A percentile compares a stretch with the other conserved stretches of the same genome.
Evolutionary conservation across 768 basidiomycete species (phyloP).

Genomic region (Panellus pusillus): DNA sequence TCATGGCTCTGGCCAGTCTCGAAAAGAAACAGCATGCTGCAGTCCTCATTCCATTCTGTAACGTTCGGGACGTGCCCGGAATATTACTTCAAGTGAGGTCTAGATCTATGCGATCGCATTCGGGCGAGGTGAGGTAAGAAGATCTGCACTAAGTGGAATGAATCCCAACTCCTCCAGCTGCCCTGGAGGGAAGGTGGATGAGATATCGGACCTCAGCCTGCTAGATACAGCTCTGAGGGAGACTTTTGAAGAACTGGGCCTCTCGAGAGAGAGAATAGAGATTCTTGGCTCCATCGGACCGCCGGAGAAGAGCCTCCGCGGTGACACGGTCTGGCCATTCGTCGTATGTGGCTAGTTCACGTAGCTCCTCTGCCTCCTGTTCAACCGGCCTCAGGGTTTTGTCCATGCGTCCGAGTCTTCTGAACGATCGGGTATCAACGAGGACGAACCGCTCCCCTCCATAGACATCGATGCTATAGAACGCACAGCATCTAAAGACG

Average conservation of each 20-base stretch:
- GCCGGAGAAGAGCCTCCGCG: constrained; percentile 55
- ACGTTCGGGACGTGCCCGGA: constrained; percentile 64
- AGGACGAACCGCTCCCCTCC: constrained; percentile 58
- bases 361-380: neutral
- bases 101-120: constrained; percentile 62
- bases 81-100: constrained; percentile 73
- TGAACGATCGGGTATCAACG: constrained; percentile 18
- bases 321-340: constrained; percentile 72
- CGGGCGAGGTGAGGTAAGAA: constrained; percentile 80
- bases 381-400: constrained; percentile 26
- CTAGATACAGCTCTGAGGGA: constrained; percentile 66
- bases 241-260: constrained; percentile 72
- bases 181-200: constrained; percentile 71
- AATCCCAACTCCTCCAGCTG: constrained; percentile 47
- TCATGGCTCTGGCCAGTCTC: constrained; percentile 7
- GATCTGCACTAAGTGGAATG: neutral
- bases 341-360: constrained; percentile 50
- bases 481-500: constrained; percentile 47
- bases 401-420: constrained; percentile 26
- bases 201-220: constrained; percentile 56
- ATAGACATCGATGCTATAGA: constrained; percentile 52
- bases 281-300: constrained; percentile 67
- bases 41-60: constrained; percentile 77
- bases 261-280: constrained; percentile 59
- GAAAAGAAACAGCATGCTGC: constrained; percentile 51